These are phyloP conservation scores for Suillus hirtellus DNA, from an alignment of 768 basidiomycete genomes.

Conservation along the genomic window DNA sequence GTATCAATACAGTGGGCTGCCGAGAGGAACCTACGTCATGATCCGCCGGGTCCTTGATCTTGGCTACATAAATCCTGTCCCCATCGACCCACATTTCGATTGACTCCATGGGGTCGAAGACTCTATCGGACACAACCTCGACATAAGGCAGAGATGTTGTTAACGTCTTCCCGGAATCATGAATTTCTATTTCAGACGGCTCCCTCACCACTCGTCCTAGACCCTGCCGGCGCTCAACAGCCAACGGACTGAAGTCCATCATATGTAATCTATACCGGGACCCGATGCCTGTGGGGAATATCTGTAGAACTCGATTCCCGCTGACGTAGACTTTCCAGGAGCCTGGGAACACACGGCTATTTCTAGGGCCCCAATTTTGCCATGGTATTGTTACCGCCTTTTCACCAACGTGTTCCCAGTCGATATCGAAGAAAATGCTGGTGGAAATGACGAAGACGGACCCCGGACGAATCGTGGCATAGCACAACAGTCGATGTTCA, in stretches of 20 bases:
- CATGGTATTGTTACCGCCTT: conserved; percentile 2
- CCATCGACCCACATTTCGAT: background rate
- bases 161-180: background rate
- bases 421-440: background rate
- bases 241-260: conserved; percentile 3
- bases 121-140: conserved; percentile 1
- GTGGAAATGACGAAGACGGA: background rate
- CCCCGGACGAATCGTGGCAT: background rate
- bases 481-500: conserved; percentile 1
- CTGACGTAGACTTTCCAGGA: background rate
- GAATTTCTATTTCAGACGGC: background rate
- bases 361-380: conserved; percentile 8
- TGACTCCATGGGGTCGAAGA: background rate
- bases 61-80: background rate
- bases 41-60: background rate
- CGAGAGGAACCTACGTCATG: background rate
- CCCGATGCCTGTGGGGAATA: background rate
- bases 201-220: conserved; percentile 1
- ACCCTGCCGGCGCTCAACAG: background rate
- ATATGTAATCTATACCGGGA: background rate
- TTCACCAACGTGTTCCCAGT: background rate
- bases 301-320: background rate
- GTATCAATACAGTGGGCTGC: background rate
- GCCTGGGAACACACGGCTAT: conserved; percentile 1
- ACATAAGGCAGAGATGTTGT: conserved; percentile 8